A percentile compares a stretch with the other conserved stretches of the same genome.
phyloP scores from a whole-genome alignment of 2,329 filamentous ascomycete species.

The Septoria linicola region DNA sequence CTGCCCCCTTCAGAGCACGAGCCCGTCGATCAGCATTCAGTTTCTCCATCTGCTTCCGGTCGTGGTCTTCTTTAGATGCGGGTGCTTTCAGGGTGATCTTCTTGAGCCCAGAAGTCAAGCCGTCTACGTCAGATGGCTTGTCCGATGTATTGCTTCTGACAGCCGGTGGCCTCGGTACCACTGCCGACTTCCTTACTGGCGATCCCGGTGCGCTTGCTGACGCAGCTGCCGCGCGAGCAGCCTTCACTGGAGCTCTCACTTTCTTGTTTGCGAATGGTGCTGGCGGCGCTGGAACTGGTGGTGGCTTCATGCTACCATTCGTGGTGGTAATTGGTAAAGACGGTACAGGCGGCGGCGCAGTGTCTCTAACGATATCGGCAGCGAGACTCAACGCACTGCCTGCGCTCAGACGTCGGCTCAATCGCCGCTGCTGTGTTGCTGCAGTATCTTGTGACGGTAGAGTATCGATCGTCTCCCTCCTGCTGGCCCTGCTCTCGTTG shows the following conservation, averaged over 20 bases:
- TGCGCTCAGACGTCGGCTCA: slow-evolving; percentile 37
- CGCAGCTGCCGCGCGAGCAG: slow-evolving; percentile 13
- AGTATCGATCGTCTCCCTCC: slow-evolving; percentile 44
- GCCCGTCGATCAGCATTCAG: slow-evolving; percentile 46
- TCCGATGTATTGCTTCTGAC: slow-evolving; percentile 7
- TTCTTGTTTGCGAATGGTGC: slow-evolving; percentile 31
- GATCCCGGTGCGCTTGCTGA: slow-evolving; percentile 38
- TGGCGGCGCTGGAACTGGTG: slow-evolving; percentile 23
- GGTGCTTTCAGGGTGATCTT: slow-evolving; percentile 58
- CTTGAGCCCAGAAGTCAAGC: slow-evolving; percentile 54
- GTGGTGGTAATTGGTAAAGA: slow-evolving; percentile 20
- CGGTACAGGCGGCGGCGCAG: slow-evolving; percentile 28
- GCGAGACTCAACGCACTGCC: slow-evolving; percentile 32
- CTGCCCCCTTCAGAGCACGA: slow-evolving; percentile 36
- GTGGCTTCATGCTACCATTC: slow-evolving; percentile 35
- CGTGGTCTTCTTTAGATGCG: slow-evolving; percentile 57
- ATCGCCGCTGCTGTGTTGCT: slow-evolving; percentile 29
- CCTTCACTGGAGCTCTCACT: slow-evolving; percentile 28
- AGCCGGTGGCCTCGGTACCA: background rate
- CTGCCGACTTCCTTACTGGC: slow-evolving; percentile 42
- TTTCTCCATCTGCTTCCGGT: slow-evolving; percentile 41
- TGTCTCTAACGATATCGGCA: slow-evolving; percentile 26
- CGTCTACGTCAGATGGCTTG: slow-evolving; percentile 46
- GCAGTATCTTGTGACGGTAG: slow-evolving; percentile 31
- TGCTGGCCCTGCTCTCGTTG: slow-evolving; percentile 23